phyloP scores from a whole-genome alignment of 768 basidiomycete genomes.

The Suillus subaureus region DNA sequence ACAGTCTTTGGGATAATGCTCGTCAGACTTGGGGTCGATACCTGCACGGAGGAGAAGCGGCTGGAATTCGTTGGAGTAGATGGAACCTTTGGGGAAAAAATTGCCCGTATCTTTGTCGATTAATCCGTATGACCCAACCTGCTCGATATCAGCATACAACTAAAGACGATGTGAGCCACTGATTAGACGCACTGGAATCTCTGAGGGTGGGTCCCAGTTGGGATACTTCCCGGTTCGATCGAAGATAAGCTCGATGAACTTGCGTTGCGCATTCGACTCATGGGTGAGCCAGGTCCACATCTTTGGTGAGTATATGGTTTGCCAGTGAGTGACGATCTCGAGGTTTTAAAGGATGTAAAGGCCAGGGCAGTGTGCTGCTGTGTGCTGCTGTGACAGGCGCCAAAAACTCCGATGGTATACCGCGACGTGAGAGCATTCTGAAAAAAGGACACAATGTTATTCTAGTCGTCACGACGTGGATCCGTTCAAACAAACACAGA shows the following conservation, averaged over 20 bases:
- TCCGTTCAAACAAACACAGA: not conserved
- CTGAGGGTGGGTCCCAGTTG: slow-evolving; percentile 7
- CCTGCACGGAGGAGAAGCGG: not conserved
- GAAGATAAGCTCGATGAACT: slow-evolving; percentile 1
- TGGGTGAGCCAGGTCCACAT: not conserved
- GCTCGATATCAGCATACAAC: not conserved
- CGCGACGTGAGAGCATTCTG: not conserved
- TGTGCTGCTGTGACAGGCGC: not conserved
- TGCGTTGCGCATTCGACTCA: not conserved
- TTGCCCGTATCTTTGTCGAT: not conserved
- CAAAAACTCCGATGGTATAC: not conserved
- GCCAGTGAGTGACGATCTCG: too few species aligned
- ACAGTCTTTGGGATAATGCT: not conserved
- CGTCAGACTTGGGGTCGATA: not conserved
- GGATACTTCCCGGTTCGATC: not conserved
- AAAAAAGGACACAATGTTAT: not conserved
- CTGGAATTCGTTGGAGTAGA: not conserved
- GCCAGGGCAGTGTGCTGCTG: not conserved
- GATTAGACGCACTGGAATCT: not conserved
- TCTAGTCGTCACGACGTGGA: not conserved
- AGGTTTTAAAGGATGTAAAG: not conserved
- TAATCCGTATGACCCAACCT: slow-evolving; percentile 3
- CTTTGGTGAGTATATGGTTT: not conserved
- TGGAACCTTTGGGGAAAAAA: not conserved
- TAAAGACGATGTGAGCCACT: not conserved